These are phyloP conservation scores for Coemansia sp. DNA, from an alignment of 192 early-diverging fungal species.

Conservation along the genomic window DNA sequence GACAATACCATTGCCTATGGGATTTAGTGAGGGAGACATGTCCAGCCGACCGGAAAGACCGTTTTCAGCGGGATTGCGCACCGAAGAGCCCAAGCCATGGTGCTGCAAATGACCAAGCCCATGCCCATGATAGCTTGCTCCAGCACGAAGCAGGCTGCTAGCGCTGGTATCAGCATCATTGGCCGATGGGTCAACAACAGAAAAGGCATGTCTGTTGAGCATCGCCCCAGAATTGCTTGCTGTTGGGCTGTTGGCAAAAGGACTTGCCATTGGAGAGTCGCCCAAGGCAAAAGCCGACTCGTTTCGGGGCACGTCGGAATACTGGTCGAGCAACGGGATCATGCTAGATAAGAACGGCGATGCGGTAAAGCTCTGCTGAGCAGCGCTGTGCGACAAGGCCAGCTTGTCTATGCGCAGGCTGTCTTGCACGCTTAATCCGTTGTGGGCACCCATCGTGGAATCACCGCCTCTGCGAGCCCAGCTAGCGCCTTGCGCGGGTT, in stretches of 20 bases:
- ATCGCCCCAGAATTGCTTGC: slow-evolving; percentile 20
- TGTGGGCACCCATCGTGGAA: slow-evolving; percentile 8
- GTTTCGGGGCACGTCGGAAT: slow-evolving; percentile 23
- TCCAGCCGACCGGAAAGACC: slow-evolving; percentile 13
- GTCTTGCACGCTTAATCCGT: slow-evolving; percentile 48
- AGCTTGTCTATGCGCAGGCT: slow-evolving; percentile 50
- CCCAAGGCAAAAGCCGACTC: slow-evolving; percentile 24
- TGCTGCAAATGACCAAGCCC: slow-evolving; percentile 25
- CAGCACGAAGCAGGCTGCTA: slow-evolving; percentile 7
- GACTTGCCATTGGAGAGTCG: slow-evolving; percentile 37
- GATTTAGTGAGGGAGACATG: slow-evolving; percentile 30
- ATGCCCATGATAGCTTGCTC: background rate
- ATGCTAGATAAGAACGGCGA: slow-evolving; percentile 49
- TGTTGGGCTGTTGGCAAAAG: slow-evolving; percentile 38
- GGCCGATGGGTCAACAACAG: slow-evolving; percentile 23
- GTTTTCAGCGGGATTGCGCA: slow-evolving; percentile 13
- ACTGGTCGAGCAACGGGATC: slow-evolving; percentile 53
- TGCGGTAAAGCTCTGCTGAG: slow-evolving; percentile 39
- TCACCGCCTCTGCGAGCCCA: slow-evolving; percentile 23
- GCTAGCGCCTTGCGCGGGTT: slow-evolving; percentile 19
- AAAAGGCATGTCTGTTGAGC: slow-evolving; percentile 48
- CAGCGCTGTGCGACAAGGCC: slow-evolving; percentile 38
- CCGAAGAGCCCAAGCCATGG: slow-evolving; percentile 6
- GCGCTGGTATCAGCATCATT: slow-evolving; percentile 9
- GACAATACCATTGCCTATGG: slow-evolving; percentile 18